Evolutionary conservation across 1,139 yeast genomes (phyloP).

Genomic region (Lodderomyces beijingensis): DNA sequence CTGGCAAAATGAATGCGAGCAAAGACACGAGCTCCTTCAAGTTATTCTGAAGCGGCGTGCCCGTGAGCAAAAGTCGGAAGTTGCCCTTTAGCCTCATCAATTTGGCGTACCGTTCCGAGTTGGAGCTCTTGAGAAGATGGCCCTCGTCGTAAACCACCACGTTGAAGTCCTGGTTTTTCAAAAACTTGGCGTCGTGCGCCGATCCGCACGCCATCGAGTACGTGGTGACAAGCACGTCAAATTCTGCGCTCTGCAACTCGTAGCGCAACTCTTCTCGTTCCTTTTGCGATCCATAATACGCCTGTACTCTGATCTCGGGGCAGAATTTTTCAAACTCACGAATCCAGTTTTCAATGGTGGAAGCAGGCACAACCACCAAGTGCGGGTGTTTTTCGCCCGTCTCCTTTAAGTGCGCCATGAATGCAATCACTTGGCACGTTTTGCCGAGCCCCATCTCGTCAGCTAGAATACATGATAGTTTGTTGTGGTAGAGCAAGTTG

Average conservation of each 20-base stretch:
- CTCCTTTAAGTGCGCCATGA: slow-evolving; percentile 78
- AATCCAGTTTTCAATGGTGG: slow-evolving; percentile 95
- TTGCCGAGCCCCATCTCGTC: slow-evolving; percentile 99
- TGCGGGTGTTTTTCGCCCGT: slow-evolving; percentile 95
- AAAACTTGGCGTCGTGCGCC: slow-evolving; percentile 73
- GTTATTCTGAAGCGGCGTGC: slow-evolving; percentile 95
- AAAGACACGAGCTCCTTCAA: slow-evolving; percentile 84
- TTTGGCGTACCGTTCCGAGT: slow-evolving; percentile 80
- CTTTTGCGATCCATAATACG: slow-evolving; percentile 83
- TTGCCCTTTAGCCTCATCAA: slow-evolving; percentile 78
- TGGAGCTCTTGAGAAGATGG: slow-evolving; percentile 88
- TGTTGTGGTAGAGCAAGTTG: slow-evolving; percentile 67
- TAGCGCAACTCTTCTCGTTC: slow-evolving; percentile 85
- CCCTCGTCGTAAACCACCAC: slow-evolving; percentile 96
- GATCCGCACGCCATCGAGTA: slow-evolving; percentile 88
- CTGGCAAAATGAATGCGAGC: slow-evolving; percentile 85
- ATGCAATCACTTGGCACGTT: slow-evolving; percentile 94
- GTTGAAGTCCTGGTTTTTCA: slow-evolving; percentile 71
- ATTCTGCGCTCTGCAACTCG: slow-evolving; percentile 57
- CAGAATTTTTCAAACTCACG: slow-evolving; percentile 90
- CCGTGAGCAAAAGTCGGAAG: slow-evolving; percentile 83
- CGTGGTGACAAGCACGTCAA: slow-evolving; percentile 91
- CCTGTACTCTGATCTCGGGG: slow-evolving; percentile 77
- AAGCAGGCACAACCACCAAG: slow-evolving; percentile 89
- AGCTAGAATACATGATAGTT: slow-evolving; percentile 87